phyloP scores from a whole-genome alignment of 2,329 filamentous ascomycete species.

The Aspergillus luchuensis region DNA sequence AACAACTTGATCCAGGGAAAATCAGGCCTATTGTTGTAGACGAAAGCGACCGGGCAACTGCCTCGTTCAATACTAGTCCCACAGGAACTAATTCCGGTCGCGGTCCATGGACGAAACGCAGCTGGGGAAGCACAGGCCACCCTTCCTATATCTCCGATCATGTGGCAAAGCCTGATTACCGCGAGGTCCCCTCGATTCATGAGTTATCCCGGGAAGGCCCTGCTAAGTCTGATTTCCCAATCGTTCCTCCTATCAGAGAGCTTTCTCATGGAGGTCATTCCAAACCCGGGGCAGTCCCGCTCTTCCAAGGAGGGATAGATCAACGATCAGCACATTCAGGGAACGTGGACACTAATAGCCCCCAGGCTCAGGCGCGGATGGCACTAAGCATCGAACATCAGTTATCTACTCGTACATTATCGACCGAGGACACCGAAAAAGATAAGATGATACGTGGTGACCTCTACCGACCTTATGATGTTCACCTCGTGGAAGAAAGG shows the following conservation, averaged over 20 bases:
- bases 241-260: constrained; percentile 45
- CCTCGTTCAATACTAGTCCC: constrained; percentile 46
- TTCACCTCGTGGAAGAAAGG: constrained; percentile 78
- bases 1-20: constrained; percentile 49
- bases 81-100: constrained; percentile 36
- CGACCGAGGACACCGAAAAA: constrained; percentile 67
- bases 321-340: constrained; percentile 39
- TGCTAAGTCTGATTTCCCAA: constrained; percentile 43
- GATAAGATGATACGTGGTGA: constrained; percentile 85
- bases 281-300: constrained; percentile 36
- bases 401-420: constrained; percentile 40
- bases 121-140: constrained; percentile 41
- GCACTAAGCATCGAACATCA: constrained; percentile 47
- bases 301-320: constrained; percentile 41
- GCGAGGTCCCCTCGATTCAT: constrained; percentile 44
- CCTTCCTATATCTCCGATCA: constrained; percentile 42
- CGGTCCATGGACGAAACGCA: constrained; percentile 45
- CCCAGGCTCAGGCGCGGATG: constrained; percentile 47
- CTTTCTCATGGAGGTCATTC: constrained; percentile 39
- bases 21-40: constrained; percentile 50
- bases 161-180: constrained; percentile 42
- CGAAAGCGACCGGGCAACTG: constrained; percentile 42
- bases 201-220: constrained; percentile 42
- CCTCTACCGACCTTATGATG: constrained; percentile 76
- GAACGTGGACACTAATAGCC: constrained; percentile 42